Evolutionary conservation across 2,329 filamentous ascomycete genomes (phyloP), one percentile per base, ranked within the genome.

Genomic region (Aspergillus unguis): DNA sequence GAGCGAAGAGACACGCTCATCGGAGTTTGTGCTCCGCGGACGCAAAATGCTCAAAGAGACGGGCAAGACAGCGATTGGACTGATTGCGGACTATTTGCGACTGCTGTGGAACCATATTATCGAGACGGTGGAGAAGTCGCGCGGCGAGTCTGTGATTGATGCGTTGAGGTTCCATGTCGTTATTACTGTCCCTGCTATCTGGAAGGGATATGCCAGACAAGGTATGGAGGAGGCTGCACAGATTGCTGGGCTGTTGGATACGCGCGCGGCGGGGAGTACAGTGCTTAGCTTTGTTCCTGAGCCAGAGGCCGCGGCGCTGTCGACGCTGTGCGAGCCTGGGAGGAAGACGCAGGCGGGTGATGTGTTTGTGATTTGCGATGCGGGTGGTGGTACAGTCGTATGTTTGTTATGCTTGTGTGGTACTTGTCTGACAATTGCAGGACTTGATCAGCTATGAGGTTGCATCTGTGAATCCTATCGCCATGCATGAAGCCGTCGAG

Each of bases 201-300:
- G 50, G 50, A 47, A 52, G 31, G 50, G 44, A 32, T 52, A 52
- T 35, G 50, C 50, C 5, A 23, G 44, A 29, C 44, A 52, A 32
- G 37, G 37, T 4, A 52, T 52, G 50, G 36, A 52, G 26, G 50
- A 52, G 8, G 50, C 50, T 2, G 50, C 44, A 1, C 35, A 26
- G 37, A 9, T 44, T 5, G 50, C 50, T 3, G 50, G 50, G 5
- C 28, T 52, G 3, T 26, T 52, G n/a, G 31, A 7, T 17, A 11
- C n/a, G 10, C 37, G 50, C 25, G 28, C 25, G 1, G 44, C 42
- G 7, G 48, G 48, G 3, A 10, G 40, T 26, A 50, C 48, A 5
- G 29, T 25, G 1, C 27, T 50, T 3, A 50, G 32, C 27, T 45
- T 50, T 23, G 48, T 45, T 8, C 48, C 42, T 11, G 48, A 50